Conservation (phyloP, 495 filamentous ascomycete species). For the Aspergillus taichungensis region DNA sequence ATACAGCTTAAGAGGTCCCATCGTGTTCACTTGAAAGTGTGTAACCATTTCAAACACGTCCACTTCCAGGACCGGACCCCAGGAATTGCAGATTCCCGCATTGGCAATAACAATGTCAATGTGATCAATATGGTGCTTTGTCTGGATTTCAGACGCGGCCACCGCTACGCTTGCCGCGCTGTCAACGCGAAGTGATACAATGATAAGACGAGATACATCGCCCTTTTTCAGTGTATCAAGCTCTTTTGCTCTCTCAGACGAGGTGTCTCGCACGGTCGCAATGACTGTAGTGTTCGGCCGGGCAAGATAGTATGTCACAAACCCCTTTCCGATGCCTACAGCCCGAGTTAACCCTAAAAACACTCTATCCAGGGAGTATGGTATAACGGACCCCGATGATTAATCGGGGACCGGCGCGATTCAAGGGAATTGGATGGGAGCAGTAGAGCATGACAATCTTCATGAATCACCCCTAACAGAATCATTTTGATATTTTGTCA, state of each 20-base stretch:
- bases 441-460: too few relatives aligned
- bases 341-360: background rate
- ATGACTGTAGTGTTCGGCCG: slow-evolving; percentile 38
- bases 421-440: too few relatives aligned
- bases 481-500: too few relatives aligned
- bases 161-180: slow-evolving; percentile 14
- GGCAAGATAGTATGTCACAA: slow-evolving; percentile 26
- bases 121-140: slow-evolving; percentile 7
- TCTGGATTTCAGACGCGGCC: slow-evolving; percentile 1
- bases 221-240: slow-evolving; percentile 17
- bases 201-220: slow-evolving; percentile 21
- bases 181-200: slow-evolving; percentile 27
- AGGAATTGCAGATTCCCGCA: slow-evolving; percentile 30
- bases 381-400: slow-evolving; percentile 11
- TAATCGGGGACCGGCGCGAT: too few relatives aligned
- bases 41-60: slow-evolving; percentile 17
- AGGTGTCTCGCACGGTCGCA: slow-evolving; percentile 28
- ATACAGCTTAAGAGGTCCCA: slow-evolving; percentile 30
- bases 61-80: slow-evolving; percentile 13
- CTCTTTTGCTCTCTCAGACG: slow-evolving; percentile 6
- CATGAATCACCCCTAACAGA: too few relatives aligned
- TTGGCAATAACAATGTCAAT: slow-evolving; percentile 45
- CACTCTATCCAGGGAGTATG: background rate
- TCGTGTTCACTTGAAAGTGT: slow-evolving; percentile 32
- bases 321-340: slow-evolving; percentile 38